These are phyloP conservation scores for Pisolithus marmoratus DNA, from an alignment of 768 basidiomycete species.

Conservation along the genomic window DNA sequence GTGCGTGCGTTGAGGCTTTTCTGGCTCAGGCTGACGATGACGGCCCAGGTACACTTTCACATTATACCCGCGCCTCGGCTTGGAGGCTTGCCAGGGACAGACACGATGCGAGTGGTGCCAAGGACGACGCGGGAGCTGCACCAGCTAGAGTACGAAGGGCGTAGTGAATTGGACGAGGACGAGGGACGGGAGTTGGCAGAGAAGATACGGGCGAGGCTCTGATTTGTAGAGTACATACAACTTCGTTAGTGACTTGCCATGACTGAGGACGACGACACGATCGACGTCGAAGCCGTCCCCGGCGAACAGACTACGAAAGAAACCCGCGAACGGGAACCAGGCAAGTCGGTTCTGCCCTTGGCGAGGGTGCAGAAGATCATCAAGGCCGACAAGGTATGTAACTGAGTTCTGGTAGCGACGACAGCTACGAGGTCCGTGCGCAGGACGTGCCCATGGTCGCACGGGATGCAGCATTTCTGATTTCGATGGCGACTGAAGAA, in stretches of 20 bases:
- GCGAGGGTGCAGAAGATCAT: conserved; percentile 78
- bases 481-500: conserved; percentile 82
- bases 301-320: neutral
- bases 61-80: conserved; percentile 65
- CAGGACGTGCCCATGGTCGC: conserved; percentile 75
- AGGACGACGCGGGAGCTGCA: conserved; percentile 52
- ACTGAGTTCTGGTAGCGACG: neutral
- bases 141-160: conserved; percentile 49
- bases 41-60: conserved; percentile 64
- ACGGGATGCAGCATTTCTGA: conserved; percentile 72
- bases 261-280: neutral
- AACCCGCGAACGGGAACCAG: conserved; percentile 36
- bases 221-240: conserved; percentile 1
- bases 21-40: neutral
- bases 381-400: conserved; percentile 74
- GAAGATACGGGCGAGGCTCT: conserved; percentile 43
- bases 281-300: neutral
- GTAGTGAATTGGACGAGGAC: conserved; percentile 56
- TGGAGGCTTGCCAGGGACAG: conserved; percentile 7
- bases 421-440: neutral
- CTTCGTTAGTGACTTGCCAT: neutral
- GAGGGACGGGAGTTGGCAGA: conserved; percentile 42
- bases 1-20: conserved; percentile 32
- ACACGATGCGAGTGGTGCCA: conserved; percentile 9
- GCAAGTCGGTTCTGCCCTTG: conserved; percentile 72